Percentiles rank a stretch among this genome's conserved stretches.
Conservation (phyloP, 345 rosid genomes). For the Dipteronia dyeriana region DNA sequence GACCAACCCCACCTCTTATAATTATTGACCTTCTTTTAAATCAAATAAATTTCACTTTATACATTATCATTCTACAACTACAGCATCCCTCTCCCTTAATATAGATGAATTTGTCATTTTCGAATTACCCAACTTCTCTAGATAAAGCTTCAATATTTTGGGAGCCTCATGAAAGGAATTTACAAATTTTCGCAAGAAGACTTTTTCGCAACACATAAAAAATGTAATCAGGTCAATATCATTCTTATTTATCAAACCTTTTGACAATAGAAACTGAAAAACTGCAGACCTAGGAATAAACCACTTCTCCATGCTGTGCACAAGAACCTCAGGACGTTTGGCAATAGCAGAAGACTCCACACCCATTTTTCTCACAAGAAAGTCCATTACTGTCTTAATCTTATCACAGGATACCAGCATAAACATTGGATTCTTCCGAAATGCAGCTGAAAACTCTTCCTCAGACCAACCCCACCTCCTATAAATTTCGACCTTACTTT, state of each 20-base stretch:
- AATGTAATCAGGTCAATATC: neutral
- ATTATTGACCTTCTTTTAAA: too few relatives aligned
- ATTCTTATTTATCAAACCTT: constrained; percentile 25
- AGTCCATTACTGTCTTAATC: constrained; percentile 22
- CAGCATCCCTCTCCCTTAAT: too few relatives aligned
- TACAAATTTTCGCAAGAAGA: constrained; percentile 18
- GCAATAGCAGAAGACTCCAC: constrained; percentile 17
- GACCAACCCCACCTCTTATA: too few relatives aligned
- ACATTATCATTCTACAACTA: too few relatives aligned
- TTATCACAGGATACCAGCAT: constrained; percentile 16
- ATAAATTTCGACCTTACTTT: constrained; percentile 17
- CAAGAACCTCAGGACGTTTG: neutral
- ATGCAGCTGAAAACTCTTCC: constrained; percentile 22
- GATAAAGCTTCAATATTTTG: constrained; percentile 6
- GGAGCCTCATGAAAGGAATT: constrained; percentile 9
- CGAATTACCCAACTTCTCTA: too few relatives aligned
- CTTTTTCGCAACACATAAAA: neutral
- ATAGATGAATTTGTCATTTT: too few relatives aligned
- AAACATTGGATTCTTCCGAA: constrained; percentile 10
- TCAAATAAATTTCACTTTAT: too few relatives aligned
- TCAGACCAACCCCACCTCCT: constrained; percentile 38
- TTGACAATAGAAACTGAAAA: constrained; percentile 17
- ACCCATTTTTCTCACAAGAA: constrained; percentile 32
- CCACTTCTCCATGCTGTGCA: constrained; percentile 31
- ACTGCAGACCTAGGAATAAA: constrained; percentile 32